Conservation (phyloP, 2,329 filamentous ascomycete genomes). For the Penicillium italicum region DNA sequence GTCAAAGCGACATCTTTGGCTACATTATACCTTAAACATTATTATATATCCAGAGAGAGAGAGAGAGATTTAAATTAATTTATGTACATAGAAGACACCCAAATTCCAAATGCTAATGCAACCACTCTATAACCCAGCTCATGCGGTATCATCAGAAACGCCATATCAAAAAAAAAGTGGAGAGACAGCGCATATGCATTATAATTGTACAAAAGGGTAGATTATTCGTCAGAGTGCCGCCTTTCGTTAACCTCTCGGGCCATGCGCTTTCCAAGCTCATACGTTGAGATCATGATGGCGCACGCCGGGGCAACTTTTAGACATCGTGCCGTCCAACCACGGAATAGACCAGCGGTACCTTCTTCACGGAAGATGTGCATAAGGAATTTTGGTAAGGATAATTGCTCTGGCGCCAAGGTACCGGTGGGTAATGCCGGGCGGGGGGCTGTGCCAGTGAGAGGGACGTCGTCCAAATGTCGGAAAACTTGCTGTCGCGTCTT, state of each 20-base stretch:
- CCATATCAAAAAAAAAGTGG: conserved; percentile 11
- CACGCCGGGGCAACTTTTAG: conserved; percentile 94
- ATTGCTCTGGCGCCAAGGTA: conserved; percentile 61
- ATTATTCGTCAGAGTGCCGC: conserved; percentile 30
- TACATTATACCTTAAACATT: not conserved
- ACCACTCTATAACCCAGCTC: conserved; percentile 23
- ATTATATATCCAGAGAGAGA: not conserved
- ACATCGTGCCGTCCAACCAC: conserved; percentile 84
- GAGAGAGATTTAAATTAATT: conserved; percentile 3
- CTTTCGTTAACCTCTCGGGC: conserved; percentile 71
- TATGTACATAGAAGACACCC: conserved; percentile 2
- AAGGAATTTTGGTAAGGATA: conserved; percentile 76
- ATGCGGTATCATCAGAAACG: conserved; percentile 26
- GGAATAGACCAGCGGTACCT: conserved; percentile 76
- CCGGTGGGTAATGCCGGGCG: conserved; percentile 4
- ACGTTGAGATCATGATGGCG: conserved; percentile 98
- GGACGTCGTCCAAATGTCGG: conserved; percentile 52
- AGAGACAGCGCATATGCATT: conserved; percentile 16
- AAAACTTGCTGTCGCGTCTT: conserved; percentile 92
- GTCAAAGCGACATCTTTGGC: conserved; percentile 11
- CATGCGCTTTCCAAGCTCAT: conserved; percentile 90
- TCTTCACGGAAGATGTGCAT: conserved; percentile 87
- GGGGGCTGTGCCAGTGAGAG: conserved; percentile 14
- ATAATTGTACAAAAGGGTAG: conserved; percentile 13
- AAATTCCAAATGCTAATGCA: conserved; percentile 9